Evolutionary conservation across 2,329 filamentous ascomycete genomes (phyloP).

Genomic region (Cercospora canescens): DNA sequence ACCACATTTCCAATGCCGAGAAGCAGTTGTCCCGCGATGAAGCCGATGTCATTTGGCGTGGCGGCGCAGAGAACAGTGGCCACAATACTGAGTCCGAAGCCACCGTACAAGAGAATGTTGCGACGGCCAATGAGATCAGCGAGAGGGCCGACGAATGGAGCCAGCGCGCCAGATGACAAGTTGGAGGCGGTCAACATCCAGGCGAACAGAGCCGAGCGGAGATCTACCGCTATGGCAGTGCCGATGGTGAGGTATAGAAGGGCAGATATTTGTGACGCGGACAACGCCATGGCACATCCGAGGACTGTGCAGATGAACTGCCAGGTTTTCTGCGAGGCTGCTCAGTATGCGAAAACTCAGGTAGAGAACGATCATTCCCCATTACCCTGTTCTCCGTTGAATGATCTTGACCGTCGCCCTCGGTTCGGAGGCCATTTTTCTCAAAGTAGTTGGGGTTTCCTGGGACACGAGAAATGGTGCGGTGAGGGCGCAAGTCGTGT

Average conservation of each 20-base stretch:
- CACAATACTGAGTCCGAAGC: neutral
- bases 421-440: neutral
- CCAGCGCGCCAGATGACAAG: neutral
- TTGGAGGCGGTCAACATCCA: slow-evolving; percentile 1
- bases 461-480: neutral
- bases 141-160: neutral
- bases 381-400: neutral
- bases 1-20: neutral
- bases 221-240: neutral
- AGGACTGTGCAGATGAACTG: neutral
- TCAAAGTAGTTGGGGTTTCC: slow-evolving; percentile 6
- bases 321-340: neutral
- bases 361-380: neutral
- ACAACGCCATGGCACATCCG: neutral
- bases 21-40: neutral
- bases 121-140: neutral
- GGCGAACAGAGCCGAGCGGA: neutral
- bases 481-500: neutral
- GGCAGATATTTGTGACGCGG: neutral
- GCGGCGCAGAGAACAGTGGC: neutral
- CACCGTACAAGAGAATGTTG: neutral
- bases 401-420: neutral
- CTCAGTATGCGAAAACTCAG: neutral
- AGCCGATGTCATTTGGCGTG: neutral
- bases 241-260: neutral